These are phyloP conservation scores for Coemansia sp. DNA, from an alignment of 192 early-diverging fungal genomes.

Conservation along the genomic window DNA sequence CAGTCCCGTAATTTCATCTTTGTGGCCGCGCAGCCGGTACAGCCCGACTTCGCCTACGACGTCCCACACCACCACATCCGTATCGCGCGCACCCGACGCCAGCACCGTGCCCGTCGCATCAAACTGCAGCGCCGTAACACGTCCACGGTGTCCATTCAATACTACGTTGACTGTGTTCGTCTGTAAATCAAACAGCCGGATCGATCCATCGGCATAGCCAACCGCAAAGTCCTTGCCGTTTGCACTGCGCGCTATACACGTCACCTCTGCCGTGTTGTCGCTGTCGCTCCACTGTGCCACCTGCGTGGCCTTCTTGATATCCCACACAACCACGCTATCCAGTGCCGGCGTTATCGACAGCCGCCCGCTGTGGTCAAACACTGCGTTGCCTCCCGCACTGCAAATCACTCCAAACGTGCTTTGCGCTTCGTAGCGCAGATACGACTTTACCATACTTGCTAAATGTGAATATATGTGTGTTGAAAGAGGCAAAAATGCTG, in stretches of 20 bases:
- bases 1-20: constrained; percentile 83
- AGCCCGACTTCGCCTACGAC: constrained; percentile 86
- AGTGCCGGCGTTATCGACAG: constrained; percentile 78
- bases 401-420: constrained; percentile 83
- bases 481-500: background rate
- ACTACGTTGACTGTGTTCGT: constrained; percentile 61
- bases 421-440: constrained; percentile 78
- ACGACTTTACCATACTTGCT: constrained; percentile 57
- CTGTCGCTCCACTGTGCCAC: constrained; percentile 75
- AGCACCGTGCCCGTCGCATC: constrained; percentile 77
- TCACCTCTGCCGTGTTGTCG: constrained; percentile 84
- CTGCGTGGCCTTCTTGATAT: constrained; percentile 78
- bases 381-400: constrained; percentile 64
- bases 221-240: constrained; percentile 76
- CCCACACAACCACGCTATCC: constrained; percentile 81
- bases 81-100: constrained; percentile 90
- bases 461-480: constrained; percentile 6
- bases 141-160: constrained; percentile 88
- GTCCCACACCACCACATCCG: constrained; percentile 95
- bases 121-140: constrained; percentile 81
- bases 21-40: constrained; percentile 88
- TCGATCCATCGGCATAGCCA: constrained; percentile 91
- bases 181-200: constrained; percentile 80
- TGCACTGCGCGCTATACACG: constrained; percentile 70
- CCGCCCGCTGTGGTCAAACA: constrained; percentile 70